Conservation (phyloP, 805 yeast genomes). For the Lipomyces spencermartinsiae region DNA sequence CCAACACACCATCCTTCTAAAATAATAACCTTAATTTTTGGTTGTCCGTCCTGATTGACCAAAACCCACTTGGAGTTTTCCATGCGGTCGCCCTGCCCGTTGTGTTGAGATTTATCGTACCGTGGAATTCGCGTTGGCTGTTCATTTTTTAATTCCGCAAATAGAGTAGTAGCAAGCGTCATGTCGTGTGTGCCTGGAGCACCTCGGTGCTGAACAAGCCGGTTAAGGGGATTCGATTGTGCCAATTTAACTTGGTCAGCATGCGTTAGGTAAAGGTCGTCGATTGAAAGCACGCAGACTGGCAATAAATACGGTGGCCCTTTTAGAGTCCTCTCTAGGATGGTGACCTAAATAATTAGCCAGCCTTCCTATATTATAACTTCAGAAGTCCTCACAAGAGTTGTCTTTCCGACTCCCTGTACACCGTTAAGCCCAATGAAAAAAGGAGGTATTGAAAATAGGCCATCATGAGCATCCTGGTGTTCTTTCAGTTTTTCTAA, state of each 20-base stretch:
- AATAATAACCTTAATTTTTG: slow-evolving; percentile 66
- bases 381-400: slow-evolving; percentile 20
- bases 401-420: slow-evolving; percentile 40
- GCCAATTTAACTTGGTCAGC: slow-evolving; percentile 61
- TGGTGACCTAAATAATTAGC: slow-evolving; percentile 12
- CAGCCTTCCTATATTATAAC: neutral
- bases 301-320: slow-evolving; percentile 33
- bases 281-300: slow-evolving; percentile 65
- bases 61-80: slow-evolving; percentile 51
- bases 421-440: slow-evolving; percentile 39
- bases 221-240: slow-evolving; percentile 52
- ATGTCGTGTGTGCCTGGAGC: slow-evolving; percentile 94
- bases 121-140: slow-evolving; percentile 56
- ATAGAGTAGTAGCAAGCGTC: slow-evolving; percentile 46
- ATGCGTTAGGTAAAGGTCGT: slow-evolving; percentile 81
- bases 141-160: slow-evolving; percentile 43
- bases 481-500: slow-evolving; percentile 15
- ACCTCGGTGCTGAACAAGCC: slow-evolving; percentile 77
- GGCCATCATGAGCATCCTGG: neutral
- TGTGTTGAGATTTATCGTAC: slow-evolving; percentile 75
- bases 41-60: slow-evolving; percentile 30
- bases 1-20: slow-evolving; percentile 98
- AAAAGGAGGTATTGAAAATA: slow-evolving; percentile 25
- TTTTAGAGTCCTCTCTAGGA: slow-evolving; percentile 19
- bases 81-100: slow-evolving; percentile 82